Base-by-base conservation (phyloP, 352 stramenopile species). In the Globisporangium abappressorium region DNA sequence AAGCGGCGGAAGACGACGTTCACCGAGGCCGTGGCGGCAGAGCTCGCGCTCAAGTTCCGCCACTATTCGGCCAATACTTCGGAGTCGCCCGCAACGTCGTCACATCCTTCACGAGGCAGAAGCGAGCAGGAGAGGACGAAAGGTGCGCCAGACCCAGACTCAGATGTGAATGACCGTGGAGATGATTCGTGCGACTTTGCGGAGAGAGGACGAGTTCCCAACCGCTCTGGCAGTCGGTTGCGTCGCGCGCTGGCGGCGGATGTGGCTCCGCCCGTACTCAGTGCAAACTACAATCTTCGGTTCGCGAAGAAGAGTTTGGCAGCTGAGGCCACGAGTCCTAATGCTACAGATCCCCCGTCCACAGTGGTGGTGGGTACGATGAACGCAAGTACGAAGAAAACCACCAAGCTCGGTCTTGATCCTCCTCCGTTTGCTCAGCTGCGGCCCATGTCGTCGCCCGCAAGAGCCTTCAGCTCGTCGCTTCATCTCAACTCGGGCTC, bases 1-100 rank as follows among this genome's bases (percentile, higher is more conserved):
- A 75, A 70, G 53, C 68, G 65, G 38, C 77, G 78, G n/a, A 74
- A 72, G 7, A 64, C 71, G 7, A 73, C 41, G 8, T 84, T 87
- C 49, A 69, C 65, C 0, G 68, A 82, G 36, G 74, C 72, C 24
- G 57, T 86, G 22, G 67, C 70, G 2, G 70, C 69, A 18, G 64
- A 73, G 57, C 62, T 80, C 34, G 53, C 57, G 3, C 14, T 71
- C 30, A 76, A 78, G 47, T 26, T 57, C 15, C 71, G 64, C 18
- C 46, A 70, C 18, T 34, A 69, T 28, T 9, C 36, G 4, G 20
- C 11, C n/a, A n/a, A 11, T 4, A 24, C 38, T 24, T 6, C 24
- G 38, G 14, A 26, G 34, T 58, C 36, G 28, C 43, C 57, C 46
- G 15, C 28, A 8, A 3, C 49, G 8, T 8, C 54, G 24, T 33